Evolutionary conservation across 2,329 filamentous ascomycete species (phyloP), one percentile per base, ranked within the genome.

Genomic region (Exophiala aquamarina): DNA sequence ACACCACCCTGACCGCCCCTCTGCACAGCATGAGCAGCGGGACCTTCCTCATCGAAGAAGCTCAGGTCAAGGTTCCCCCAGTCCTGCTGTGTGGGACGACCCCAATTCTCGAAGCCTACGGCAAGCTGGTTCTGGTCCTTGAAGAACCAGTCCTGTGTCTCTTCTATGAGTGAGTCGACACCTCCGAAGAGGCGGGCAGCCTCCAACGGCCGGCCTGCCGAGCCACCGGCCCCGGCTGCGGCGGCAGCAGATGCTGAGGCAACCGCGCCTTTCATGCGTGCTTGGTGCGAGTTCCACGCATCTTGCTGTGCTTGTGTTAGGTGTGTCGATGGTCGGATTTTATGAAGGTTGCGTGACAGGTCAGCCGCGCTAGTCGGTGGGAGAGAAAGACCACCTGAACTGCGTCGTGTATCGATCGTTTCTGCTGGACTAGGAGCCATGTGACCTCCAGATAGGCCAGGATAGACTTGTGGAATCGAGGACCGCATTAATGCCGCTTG

Each of bases 121-220:
- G 78, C 81, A 3, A 86, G 66, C 40, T 78, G 76, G 14, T 71
- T 75, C 57, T 86, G 81, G 58, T 87, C 83, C 28, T 75, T 70
- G 44, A 82, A 72, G 72, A 81, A 83, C 79, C 78, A 83, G 56
- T 85, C 78, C 50, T 84, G 80, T 38, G 77, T 79, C 40, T 85
- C 81, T 36, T 79, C 74, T 3, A 85, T 73, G 4, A 86, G 64
- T 35, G 78, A 77, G 28, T 84, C 79, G 1, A 83, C 71, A 7
- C 76, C 77, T 18, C 80, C 79, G 50, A 84, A 83, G 41, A 81
- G 69, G 9, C 75, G 73, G 8, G 70, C 72, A 0, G 73, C 69
- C 18, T 67, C 67, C 6, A 68, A 60, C 8, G 76, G 75, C 4
- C 69, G 72, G 3, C 68, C 64, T 14, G 64, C 66, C 3, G 54